Evolutionary conservation across 495 filamentous ascomycete species (phyloP).

Genomic region (Lasiosphaeria miniovina): DNA sequence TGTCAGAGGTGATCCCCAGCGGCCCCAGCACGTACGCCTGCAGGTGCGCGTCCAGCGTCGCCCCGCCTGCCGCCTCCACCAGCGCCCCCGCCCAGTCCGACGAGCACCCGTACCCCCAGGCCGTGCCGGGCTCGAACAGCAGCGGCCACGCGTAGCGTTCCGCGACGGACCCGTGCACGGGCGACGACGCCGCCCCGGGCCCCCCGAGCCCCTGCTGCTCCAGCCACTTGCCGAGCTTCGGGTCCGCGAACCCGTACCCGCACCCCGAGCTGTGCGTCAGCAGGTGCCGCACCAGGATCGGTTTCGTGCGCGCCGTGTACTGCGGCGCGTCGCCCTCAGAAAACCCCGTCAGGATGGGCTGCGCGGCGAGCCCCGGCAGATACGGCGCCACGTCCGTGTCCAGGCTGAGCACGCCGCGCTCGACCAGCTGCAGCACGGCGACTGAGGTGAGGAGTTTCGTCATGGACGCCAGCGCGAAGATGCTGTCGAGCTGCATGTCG

Average conservation of each 20-base stretch:
- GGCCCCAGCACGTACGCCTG: slow-evolving; percentile 24
- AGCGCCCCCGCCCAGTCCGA: slow-evolving; percentile 36
- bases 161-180: slow-evolving; percentile 16
- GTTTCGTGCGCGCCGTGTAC: slow-evolving; percentile 17
- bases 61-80: slow-evolving; percentile 27
- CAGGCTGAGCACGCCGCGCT: slow-evolving; percentile 31
- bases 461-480: slow-evolving; percentile 33
- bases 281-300: slow-evolving; percentile 34
- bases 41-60: slow-evolving; percentile 29
- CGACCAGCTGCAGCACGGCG: slow-evolving; percentile 35
- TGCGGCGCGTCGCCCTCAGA: slow-evolving; percentile 22
- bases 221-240: slow-evolving; percentile 20
- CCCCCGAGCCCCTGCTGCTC: not conserved
- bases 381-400: slow-evolving; percentile 30
- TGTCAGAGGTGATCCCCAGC: too few relatives aligned
- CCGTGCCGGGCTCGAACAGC: slow-evolving; percentile 35
- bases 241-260: slow-evolving; percentile 30
- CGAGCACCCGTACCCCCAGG: slow-evolving; percentile 35
- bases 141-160: slow-evolving; percentile 30
- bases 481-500: slow-evolving; percentile 20
- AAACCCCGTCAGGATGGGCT: slow-evolving; percentile 30
- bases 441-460: slow-evolving; percentile 38
- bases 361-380: slow-evolving; percentile 33
- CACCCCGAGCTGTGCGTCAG: slow-evolving; percentile 36
- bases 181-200: not conserved